These are phyloP conservation scores for Xylariaceae sp. DNA, from an alignment of 2,329 filamentous ascomycete species.

Conservation along the genomic window DNA sequence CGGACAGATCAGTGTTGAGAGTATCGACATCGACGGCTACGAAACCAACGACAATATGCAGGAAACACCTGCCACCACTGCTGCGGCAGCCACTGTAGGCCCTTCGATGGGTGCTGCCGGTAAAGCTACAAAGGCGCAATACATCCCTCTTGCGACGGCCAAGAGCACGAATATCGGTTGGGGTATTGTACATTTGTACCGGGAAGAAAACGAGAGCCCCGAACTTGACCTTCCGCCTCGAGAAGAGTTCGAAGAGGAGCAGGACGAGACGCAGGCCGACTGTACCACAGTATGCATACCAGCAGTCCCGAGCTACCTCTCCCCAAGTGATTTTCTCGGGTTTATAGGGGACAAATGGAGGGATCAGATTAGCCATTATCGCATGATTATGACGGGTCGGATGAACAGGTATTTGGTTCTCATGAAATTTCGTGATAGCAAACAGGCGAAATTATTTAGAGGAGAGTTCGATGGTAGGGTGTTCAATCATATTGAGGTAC, in stretches of 20 bases:
- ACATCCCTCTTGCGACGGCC: slow-evolving; percentile 68
- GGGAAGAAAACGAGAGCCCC: slow-evolving; percentile 78
- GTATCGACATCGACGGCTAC: slow-evolving; percentile 70
- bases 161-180: slow-evolving; percentile 81
- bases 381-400: slow-evolving; percentile 88
- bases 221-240: slow-evolving; percentile 50
- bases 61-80: slow-evolving; percentile 46
- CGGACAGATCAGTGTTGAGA: slow-evolving; percentile 77
- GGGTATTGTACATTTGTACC: slow-evolving; percentile 93
- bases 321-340: slow-evolving; percentile 86
- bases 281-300: slow-evolving; percentile 92
- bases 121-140: slow-evolving; percentile 82
- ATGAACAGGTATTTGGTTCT: slow-evolving; percentile 94
- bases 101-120: slow-evolving; percentile 65
- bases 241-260: slow-evolving; percentile 39
- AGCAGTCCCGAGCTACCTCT: slow-evolving; percentile 92
- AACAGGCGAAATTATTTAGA: slow-evolving; percentile 79
- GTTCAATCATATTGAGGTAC: slow-evolving; percentile 88
- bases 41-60: slow-evolving; percentile 40
- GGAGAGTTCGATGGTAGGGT: slow-evolving; percentile 89
- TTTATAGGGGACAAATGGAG: slow-evolving; percentile 90
- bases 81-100: slow-evolving; percentile 58
- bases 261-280: slow-evolving; percentile 50
- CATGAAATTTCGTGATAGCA: slow-evolving; percentile 85
- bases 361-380: slow-evolving; percentile 87